Evolutionary conservation across 768 basidiomycete genomes (phyloP).

Genomic region (Rubroboletus pulcherrimus): DNA sequence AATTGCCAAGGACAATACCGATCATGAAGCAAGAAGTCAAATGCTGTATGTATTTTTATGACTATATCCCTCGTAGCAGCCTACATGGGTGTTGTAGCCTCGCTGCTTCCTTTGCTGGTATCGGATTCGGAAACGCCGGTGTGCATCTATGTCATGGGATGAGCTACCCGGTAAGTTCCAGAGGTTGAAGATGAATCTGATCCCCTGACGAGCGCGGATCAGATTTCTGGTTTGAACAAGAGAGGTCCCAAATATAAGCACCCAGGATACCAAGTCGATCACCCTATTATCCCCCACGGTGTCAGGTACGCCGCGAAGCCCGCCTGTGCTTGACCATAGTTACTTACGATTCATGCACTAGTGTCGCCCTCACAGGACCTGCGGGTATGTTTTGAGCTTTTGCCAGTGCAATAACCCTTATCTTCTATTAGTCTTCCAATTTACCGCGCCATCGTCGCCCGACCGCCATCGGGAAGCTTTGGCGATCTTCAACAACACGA

Average conservation of each 20-base stretch:
- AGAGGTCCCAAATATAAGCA: constrained; percentile 90
- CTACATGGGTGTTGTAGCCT: constrained; percentile 44
- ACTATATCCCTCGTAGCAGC: neutral
- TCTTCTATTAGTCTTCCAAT: constrained; percentile 70
- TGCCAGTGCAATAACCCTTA: neutral
- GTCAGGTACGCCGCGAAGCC: constrained; percentile 47
- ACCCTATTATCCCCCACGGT: constrained; percentile 93
- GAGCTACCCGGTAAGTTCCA: constrained; percentile 68
- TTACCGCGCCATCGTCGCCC: constrained; percentile 91
- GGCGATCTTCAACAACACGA: constrained; percentile 72
- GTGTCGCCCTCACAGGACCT: constrained; percentile 87
- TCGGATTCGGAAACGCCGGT: constrained; percentile 92
- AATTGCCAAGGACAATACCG: constrained; percentile 72
- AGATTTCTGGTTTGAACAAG: constrained; percentile 95
- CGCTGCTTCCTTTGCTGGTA: constrained; percentile 91
- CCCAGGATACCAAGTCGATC: constrained; percentile 79
- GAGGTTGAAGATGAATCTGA: neutral
- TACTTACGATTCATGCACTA: constrained; percentile 20
- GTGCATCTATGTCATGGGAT: constrained; percentile 90
- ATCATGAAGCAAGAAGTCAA: constrained; percentile 79
- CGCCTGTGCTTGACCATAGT: neutral
- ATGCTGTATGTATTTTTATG: constrained; percentile 66
- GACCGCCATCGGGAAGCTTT: constrained; percentile 87
- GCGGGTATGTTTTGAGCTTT: constrained; percentile 47
- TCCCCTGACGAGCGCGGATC: constrained; percentile 1